Evolutionary conservation across 2,329 filamentous ascomycete species (phyloP), one percentile per base, ranked within the genome.

Genomic region (Juglanconis oblonga): DNA sequence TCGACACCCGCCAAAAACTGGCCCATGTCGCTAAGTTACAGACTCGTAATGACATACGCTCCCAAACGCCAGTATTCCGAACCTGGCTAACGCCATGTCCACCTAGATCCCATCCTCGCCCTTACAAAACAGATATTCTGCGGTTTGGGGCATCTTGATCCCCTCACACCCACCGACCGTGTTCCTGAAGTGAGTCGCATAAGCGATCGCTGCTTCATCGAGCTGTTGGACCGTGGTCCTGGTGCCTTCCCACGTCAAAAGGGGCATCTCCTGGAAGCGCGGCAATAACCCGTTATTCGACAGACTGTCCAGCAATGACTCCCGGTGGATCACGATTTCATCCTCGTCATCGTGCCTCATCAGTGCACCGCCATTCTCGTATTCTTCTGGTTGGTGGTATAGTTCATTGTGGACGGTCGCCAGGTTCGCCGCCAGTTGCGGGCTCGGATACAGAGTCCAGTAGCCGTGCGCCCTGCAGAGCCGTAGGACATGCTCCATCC

Each of bases 371-470:
- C 67, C 68, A 17, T 55, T 56, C 51, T 73, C 67, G 62, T 84
- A 87, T 67, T 88, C 93, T 72, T 97, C 92, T 0, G 92, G 92
- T 1, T 80, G 70, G 44, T 85, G 82, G 61, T 86, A 87, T 5
- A 96, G 76, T 65, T 97, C 93, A 62, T 82, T 85, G 72, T 97
- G 93, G 0, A 94, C 77, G 0, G 87, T 89, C n/a, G 86, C 85
- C 11, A 96, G 76, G 4, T 84, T 77, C 29, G 67, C 77, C 44
- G 70, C 81, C 53, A 72, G 82, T 64, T 76, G 73, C 24, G 84
- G 79, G 42, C 86, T 84, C 0, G 94, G 94, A 69, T 97, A 97
- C 1, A 96, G 74, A 56, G 91, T 86, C 66, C 84, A 86, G 74
- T 96, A 97, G 11, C 90, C 91, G 33, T 90, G 84, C 3, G 87